phyloP scores from a whole-genome alignment of 345 rosid species.

The Viola odorata region DNA sequence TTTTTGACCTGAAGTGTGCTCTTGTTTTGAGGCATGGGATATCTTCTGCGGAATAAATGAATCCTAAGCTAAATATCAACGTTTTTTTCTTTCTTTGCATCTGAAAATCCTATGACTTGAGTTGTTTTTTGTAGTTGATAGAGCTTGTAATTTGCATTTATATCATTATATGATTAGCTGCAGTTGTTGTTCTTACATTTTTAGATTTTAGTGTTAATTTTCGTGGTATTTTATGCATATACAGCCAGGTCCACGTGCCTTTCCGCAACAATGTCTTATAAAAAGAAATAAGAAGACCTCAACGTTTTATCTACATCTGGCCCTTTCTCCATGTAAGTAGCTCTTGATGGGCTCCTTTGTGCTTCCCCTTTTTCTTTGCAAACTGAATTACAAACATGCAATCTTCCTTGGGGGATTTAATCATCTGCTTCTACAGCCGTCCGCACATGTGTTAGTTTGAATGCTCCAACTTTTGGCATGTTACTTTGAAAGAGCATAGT shows the following conservation, averaged over 20 bases:
- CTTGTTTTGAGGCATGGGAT: not conserved
- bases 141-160: not conserved
- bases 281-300: constrained; percentile 68
- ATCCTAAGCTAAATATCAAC: not conserved
- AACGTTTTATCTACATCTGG: constrained; percentile 68
- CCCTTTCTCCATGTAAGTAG: constrained; percentile 67
- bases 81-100: not conserved
- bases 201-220: constrained; percentile 6
- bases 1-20: not conserved
- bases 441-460: constrained; percentile 4
- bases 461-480: not conserved
- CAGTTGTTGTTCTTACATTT: not conserved
- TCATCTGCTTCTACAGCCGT: not conserved
- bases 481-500: constrained; percentile 6
- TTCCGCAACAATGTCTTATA: constrained; percentile 68
- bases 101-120: not conserved
- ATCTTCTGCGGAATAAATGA: not conserved
- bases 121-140: not conserved
- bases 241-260: constrained; percentile 77
- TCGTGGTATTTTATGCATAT: constrained; percentile 16
- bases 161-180: not conserved
- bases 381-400: not conserved
- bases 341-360: not conserved
- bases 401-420: not conserved
- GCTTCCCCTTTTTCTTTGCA: not conserved